phyloP scores from a whole-genome alignment of 148 eudicot genomes.

The Euryodendron excelsum region DNA sequence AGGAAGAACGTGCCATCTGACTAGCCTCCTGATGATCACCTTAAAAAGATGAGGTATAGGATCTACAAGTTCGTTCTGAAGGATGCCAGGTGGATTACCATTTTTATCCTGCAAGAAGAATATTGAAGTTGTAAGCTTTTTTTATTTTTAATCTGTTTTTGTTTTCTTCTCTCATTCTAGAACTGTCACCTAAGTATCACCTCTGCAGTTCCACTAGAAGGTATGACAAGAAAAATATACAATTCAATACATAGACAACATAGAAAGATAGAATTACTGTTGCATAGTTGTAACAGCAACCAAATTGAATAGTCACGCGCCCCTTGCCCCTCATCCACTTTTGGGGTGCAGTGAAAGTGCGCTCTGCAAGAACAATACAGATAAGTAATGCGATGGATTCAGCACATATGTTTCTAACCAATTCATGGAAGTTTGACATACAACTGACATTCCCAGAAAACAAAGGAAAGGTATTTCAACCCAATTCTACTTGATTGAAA shows the following conservation, averaged over 20 bases:
- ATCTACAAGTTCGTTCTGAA: conserved; percentile 61
- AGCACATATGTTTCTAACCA: neutral
- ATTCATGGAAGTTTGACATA: too few species aligned
- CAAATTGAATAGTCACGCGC: conserved; percentile 89
- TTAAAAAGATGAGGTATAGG: conserved; percentile 79
- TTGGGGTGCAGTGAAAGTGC: conserved; percentile 77
- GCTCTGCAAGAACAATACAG: conserved; percentile 43
- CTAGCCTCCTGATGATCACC: conserved; percentile 76
- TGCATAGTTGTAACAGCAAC: conserved; percentile 81
- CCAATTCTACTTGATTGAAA: neutral
- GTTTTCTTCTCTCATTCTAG: neutral
- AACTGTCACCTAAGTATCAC: conserved; percentile 10
- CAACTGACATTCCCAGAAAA: neutral
- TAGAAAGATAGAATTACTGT: conserved; percentile 46
- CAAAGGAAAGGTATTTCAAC: neutral
- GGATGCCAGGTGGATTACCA: conserved; percentile 94
- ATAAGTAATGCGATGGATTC: neutral
- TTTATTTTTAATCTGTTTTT: neutral
- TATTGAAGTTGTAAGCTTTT: neutral
- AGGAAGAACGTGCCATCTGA: conserved; percentile 89
- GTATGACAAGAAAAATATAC: too few species aligned
- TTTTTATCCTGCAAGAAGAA: conserved; percentile 67
- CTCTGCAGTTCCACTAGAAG: too few species aligned
- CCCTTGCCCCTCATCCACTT: conserved; percentile 99
- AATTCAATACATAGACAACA: too few species aligned